Evolutionary conservation across 768 basidiomycete genomes (phyloP).

Genomic region (Wakefieldia striispora): DNA sequence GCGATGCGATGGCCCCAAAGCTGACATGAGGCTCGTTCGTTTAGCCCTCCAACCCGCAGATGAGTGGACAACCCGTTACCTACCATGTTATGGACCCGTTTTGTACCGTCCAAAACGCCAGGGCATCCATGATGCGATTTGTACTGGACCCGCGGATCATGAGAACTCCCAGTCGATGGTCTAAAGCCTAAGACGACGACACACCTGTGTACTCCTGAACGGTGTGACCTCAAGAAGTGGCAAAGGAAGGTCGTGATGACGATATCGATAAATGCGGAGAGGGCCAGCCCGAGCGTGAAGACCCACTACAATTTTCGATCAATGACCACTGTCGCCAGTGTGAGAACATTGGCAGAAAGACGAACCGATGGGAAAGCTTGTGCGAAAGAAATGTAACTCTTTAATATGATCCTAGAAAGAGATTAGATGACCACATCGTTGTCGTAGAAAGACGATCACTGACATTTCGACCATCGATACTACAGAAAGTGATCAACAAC

Average conservation of each 20-base stretch:
- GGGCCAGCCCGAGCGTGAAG: conserved; percentile 44
- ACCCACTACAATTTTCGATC: conserved; percentile 34
- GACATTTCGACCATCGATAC: conserved; percentile 25
- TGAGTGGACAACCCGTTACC: neutral
- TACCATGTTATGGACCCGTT: conserved; percentile 25
- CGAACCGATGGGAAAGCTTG: conserved; percentile 12
- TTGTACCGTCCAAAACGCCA: conserved; percentile 22
- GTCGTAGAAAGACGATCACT: neutral
- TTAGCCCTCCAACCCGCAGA: neutral
- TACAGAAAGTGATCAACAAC: conserved; percentile 2
- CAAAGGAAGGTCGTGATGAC: conserved; percentile 45
- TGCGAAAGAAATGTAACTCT: conserved; percentile 7
- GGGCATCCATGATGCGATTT: conserved; percentile 18
- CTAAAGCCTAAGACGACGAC: neutral
- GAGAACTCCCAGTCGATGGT: neutral
- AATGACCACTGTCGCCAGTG: neutral
- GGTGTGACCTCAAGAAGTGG: conserved; percentile 38
- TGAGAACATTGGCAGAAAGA: neutral
- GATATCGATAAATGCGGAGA: conserved; percentile 47
- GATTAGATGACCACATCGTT: neutral
- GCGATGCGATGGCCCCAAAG: conserved; percentile 11
- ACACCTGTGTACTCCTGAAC: conserved; percentile 37
- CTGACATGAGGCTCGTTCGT: conserved; percentile 2
- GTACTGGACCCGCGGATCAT: conserved; percentile 11
- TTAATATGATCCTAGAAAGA: conserved; percentile 12